Conservation (phyloP, 371 early-diverging fungal genomes). For the Mortierella sp. region DNA sequence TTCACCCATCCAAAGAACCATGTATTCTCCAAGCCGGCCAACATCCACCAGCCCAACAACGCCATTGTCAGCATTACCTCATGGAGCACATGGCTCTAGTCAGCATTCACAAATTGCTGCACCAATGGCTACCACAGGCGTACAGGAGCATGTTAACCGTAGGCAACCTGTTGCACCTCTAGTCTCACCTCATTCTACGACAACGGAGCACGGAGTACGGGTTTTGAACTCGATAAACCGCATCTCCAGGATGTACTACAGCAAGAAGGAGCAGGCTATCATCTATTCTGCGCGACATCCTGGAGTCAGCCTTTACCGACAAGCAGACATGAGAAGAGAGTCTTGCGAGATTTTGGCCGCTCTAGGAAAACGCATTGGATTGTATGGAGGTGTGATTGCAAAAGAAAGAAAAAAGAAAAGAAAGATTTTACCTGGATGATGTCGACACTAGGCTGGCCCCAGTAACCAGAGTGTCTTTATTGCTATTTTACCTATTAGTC, state of each 20-base stretch:
- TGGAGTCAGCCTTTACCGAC: constrained; percentile 30
- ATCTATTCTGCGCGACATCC: constrained; percentile 37
- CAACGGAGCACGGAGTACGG: background rate
- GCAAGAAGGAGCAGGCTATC: constrained; percentile 35
- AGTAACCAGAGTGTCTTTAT: no score
- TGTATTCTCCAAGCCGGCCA: constrained; percentile 52
- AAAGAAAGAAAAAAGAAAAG: background rate
- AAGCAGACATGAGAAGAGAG: constrained; percentile 40
- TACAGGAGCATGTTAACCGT: constrained; percentile 17
- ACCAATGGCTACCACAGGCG: constrained; percentile 8
- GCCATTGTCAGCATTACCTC: constrained; percentile 28
- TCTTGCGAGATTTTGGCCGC: constrained; percentile 42
- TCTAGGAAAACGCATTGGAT: constrained; percentile 48
- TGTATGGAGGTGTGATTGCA: constrained; percentile 31
- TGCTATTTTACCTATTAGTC: constrained; percentile 53
- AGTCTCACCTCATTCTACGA: constrained; percentile 11
- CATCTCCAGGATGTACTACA: constrained; percentile 49
- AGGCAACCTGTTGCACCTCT: constrained; percentile 5
- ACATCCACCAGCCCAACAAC: constrained; percentile 49
- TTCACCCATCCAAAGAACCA: constrained; percentile 4
- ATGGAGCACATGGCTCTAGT: constrained; percentile 3
- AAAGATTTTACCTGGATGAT: background rate
- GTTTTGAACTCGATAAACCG: constrained; percentile 44
- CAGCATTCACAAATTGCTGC: constrained; percentile 11
- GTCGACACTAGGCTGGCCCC: background rate